Evolutionary conservation across 495 filamentous ascomycete genomes (phyloP).

Genomic region (Trypethelium eluteriae): DNA sequence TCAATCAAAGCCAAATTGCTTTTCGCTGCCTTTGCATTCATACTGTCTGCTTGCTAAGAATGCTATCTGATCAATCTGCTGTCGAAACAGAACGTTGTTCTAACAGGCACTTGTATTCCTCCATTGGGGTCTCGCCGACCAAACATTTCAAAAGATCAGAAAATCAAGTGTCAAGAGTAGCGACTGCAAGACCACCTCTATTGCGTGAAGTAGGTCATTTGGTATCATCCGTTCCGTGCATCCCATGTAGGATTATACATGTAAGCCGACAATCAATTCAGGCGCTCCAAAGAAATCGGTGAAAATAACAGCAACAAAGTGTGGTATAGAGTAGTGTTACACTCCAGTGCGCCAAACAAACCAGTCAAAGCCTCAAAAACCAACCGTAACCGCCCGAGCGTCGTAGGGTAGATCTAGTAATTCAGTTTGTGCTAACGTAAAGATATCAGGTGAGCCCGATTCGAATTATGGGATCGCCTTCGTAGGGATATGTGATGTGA

Average conservation of each 20-base stretch:
- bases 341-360: background rate
- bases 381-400: background rate
- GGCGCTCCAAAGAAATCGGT: background rate
- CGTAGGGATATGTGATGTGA: background rate
- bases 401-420: constrained; percentile 7
- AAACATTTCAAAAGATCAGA: background rate
- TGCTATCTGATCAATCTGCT: background rate
- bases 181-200: background rate
- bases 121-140: background rate
- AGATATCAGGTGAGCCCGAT: background rate
- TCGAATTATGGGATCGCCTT: background rate
- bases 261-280: background rate
- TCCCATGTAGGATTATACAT: constrained; percentile 6
- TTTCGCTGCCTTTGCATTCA: too few species aligned
- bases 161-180: background rate
- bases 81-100: background rate
- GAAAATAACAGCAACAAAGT: background rate
- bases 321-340: constrained; percentile 9
- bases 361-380: background rate
- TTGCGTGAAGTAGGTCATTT: background rate
- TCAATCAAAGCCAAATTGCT: too few species aligned
- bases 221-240: constrained; percentile 10
- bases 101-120: background rate
- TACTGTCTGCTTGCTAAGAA: background rate
- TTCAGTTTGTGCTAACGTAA: constrained; percentile 5